These are phyloP conservation scores for Physcomitrium patens DNA, from an alignment of 225 moss, liverwort and hornwort genomes.

Conservation along the genomic window DNA sequence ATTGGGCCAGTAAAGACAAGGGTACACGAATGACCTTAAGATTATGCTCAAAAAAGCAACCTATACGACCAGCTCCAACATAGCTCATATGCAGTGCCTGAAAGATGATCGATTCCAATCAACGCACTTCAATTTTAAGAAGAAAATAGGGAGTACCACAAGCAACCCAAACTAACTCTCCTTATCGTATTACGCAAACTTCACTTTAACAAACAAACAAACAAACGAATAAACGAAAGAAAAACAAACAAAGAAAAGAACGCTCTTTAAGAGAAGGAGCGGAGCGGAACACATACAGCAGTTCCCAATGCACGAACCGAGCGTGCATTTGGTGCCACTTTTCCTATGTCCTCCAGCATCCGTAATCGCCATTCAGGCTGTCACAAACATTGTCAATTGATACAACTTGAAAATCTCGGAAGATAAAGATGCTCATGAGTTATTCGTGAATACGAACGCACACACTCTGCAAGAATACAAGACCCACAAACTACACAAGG, in stretches of 20 bases:
- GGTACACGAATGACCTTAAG: constrained; percentile 61
- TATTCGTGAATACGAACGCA: constrained; percentile 7
- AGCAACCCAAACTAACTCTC: not conserved
- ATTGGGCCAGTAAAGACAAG: not conserved
- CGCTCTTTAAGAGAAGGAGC: not conserved
- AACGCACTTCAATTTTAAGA: constrained; percentile 1
- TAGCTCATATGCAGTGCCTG: constrained; percentile 91
- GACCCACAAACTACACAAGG: not conserved
- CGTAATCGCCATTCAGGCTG: constrained; percentile 67
- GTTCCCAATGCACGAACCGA: constrained; percentile 78
- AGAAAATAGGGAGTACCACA: not conserved
- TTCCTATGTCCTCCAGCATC: constrained; percentile 83
- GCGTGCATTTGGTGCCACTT: constrained; percentile 78
- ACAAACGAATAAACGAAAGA: not conserved
- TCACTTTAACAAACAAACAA: not conserved
- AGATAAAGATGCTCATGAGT: not conserved
- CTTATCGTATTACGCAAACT: constrained; percentile 9
- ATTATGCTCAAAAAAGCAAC: constrained; percentile 81
- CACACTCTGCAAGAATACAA: not conserved
- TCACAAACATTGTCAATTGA: constrained; percentile 14
- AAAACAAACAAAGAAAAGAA: too few relatives aligned
- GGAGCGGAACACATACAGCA: constrained; percentile 53
- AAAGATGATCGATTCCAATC: constrained; percentile 21
- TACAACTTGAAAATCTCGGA: constrained; percentile 21
- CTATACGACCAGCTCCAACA: constrained; percentile 73